Evolutionary conservation across 345 rosid species (phyloP).

Genomic region (Luvunga scandens): DNA sequence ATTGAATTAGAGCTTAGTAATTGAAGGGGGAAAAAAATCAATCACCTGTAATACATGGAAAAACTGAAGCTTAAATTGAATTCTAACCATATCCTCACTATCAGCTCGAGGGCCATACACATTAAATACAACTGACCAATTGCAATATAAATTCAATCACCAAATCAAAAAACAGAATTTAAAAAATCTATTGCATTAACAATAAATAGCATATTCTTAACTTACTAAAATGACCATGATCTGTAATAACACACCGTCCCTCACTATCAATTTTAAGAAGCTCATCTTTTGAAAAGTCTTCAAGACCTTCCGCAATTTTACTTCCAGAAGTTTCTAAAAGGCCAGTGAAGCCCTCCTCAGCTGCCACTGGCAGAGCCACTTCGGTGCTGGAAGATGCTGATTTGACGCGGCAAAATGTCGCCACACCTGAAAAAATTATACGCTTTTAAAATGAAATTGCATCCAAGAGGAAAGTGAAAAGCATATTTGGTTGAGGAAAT

Average conservation of each 20-base stretch:
- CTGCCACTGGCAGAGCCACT: constrained; percentile 69
- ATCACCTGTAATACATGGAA: no score
- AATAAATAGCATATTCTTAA: constrained; percentile 1
- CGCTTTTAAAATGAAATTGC: neutral
- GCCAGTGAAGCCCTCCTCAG: constrained; percentile 86
- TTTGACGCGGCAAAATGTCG: constrained; percentile 83
- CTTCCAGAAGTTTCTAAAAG: constrained; percentile 38
- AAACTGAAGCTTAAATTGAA: no score
- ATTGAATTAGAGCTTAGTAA: no score
- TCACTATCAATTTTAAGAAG: constrained; percentile 69
- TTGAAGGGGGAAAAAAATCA: no score
- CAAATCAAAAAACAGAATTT: neutral
- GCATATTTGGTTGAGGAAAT: constrained; percentile 11
- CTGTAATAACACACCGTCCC: constrained; percentile 82
- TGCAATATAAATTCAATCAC: constrained; percentile 9
- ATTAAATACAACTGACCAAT: constrained; percentile 74
- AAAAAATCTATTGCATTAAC: neutral
- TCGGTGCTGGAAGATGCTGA: constrained; percentile 72
- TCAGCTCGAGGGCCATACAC: constrained; percentile 93
- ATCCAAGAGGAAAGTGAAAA: neutral
- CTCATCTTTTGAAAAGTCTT: constrained; percentile 54
- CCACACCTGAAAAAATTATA: constrained; percentile 54
- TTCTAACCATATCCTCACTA: no score
- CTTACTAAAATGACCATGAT: constrained; percentile 81
- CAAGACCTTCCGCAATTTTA: constrained; percentile 51